Conservation (phyloP, 768 basidiomycete species). For the Phanerochaete sordida region DNA sequence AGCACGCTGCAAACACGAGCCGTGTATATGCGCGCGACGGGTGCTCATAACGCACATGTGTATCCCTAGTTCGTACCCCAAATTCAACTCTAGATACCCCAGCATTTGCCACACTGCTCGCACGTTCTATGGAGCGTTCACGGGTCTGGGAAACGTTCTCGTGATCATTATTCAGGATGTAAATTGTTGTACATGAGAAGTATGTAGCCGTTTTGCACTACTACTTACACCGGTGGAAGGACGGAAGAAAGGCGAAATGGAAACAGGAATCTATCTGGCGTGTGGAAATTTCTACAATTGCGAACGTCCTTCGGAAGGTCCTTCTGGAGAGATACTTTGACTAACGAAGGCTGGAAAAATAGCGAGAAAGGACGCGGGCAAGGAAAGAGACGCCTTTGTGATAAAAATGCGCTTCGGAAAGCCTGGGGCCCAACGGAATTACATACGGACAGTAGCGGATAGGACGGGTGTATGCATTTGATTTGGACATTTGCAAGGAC, state of each 20-base stretch:
- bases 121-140: background rate
- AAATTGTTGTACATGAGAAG: background rate
- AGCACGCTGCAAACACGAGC: background rate
- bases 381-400: background rate
- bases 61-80: background rate
- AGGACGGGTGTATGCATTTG: background rate
- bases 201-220: background rate
- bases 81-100: too few relatives aligned
- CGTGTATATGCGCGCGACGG: background rate
- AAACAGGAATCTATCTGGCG: background rate
- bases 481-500: background rate
- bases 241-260: background rate
- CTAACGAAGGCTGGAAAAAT: background rate
- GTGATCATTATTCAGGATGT: background rate
- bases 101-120: background rate
- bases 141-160: background rate
- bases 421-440: background rate
- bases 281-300: background rate
- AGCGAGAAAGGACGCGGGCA: background rate
- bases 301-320: conserved; percentile 4
- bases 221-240: background rate
- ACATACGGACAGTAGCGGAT: background rate
- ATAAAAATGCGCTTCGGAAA: background rate
- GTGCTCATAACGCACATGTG: background rate
- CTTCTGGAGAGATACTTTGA: background rate